A percentile compares a stretch with the other conserved stretches of the same genome.
Conservation (phyloP, 257 asterid genomes). For the Nicotiana paniculata region DNA sequence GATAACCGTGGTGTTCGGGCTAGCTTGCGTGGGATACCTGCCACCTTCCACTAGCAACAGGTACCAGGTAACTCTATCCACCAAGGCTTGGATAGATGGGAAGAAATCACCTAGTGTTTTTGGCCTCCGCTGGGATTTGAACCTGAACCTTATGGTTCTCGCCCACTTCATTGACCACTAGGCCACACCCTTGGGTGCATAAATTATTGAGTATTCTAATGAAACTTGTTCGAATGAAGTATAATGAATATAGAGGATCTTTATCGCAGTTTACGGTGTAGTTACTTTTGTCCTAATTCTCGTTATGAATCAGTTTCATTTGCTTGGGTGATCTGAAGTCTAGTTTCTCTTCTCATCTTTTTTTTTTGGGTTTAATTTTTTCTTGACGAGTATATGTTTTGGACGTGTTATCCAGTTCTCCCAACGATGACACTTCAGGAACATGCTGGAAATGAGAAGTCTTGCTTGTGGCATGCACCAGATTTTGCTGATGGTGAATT, state of each 20-base stretch:
- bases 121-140: too few relatives aligned
- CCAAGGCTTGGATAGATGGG: too few relatives aligned
- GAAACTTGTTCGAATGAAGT: not conserved
- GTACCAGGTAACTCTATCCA: too few relatives aligned
- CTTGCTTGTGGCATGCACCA: slow-evolving; percentile 49
- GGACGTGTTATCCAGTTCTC: slow-evolving; percentile 16
- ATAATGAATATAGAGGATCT: not conserved
- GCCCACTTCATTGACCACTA: too few relatives aligned
- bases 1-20: too few relatives aligned
- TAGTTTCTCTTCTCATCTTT: not conserved
- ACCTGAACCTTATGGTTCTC: too few relatives aligned
- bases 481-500: slow-evolving; percentile 48
- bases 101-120: too few relatives aligned
- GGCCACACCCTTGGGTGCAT: too few relatives aligned
- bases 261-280: not conserved
- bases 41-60: too few relatives aligned
- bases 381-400: slow-evolving; percentile 2
- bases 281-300: not conserved
- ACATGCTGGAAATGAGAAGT: slow-evolving; percentile 41
- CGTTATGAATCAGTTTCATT: not conserved
- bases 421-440: slow-evolving; percentile 39
- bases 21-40: too few relatives aligned
- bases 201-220: not conserved
- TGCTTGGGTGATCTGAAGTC: not conserved
- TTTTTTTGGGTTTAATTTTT: not conserved